These are phyloP conservation scores for Boletus tomentosulus DNA, from an alignment of 768 basidiomycete species.

Conservation along the genomic window DNA sequence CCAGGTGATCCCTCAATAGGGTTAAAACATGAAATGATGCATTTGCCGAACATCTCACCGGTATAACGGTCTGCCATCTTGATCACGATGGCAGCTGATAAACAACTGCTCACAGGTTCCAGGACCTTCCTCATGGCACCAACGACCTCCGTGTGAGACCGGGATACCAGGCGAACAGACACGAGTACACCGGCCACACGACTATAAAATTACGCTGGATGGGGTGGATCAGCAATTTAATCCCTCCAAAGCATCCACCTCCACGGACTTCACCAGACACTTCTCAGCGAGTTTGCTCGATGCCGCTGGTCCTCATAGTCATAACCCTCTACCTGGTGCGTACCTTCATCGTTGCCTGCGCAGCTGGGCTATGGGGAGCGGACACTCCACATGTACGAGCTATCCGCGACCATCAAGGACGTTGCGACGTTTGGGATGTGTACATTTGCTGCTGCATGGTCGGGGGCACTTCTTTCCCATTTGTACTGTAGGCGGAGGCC, in stretches of 20 bases:
- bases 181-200: slow-evolving; percentile 14
- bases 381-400: background rate
- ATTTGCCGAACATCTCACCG: slow-evolving; percentile 26
- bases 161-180: slow-evolving; percentile 9
- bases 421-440: slow-evolving; percentile 20
- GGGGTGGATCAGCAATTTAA: slow-evolving; percentile 14
- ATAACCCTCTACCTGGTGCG: slow-evolving; percentile 13
- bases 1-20: slow-evolving; percentile 25
- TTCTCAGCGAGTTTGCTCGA: background rate
- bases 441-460: slow-evolving; percentile 31
- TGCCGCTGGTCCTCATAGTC: background rate
- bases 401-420: slow-evolving; percentile 4
- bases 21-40: slow-evolving; percentile 21
- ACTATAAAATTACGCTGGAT: slow-evolving; percentile 24
- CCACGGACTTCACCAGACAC: slow-evolving; percentile 1
- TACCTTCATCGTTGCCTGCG: slow-evolving; percentile 3
- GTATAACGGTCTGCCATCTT: slow-evolving; percentile 20
- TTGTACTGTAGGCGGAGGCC: slow-evolving; percentile 31
- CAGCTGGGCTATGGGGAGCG: slow-evolving; percentile 18
- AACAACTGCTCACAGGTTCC: slow-evolving; percentile 15
- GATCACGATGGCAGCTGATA: slow-evolving; percentile 26
- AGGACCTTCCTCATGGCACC: slow-evolving; percentile 21
- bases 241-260: slow-evolving; percentile 6
- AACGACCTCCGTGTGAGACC: slow-evolving; percentile 9
- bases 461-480: slow-evolving; percentile 36